These are phyloP conservation scores for Maudiozyma humilis DNA, from an alignment of 1,139 yeast species.

Conservation along the genomic window DNA sequence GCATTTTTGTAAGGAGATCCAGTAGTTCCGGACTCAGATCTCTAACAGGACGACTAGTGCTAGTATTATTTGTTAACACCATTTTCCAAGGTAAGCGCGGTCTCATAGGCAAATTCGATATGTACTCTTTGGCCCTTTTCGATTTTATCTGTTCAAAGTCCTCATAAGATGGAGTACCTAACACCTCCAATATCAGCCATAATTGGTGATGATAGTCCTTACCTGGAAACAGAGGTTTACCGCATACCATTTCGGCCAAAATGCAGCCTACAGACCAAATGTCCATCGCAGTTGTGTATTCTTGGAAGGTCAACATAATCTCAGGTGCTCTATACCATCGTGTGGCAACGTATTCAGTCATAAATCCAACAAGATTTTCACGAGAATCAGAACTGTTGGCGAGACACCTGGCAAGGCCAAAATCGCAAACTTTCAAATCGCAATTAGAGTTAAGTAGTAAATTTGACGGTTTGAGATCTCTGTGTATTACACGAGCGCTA, in stretches of 20 bases:
- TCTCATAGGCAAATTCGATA: conserved; percentile 49
- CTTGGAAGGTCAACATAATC: conserved; percentile 61
- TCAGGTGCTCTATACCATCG: conserved; percentile 80
- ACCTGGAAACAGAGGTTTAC: conserved; percentile 73
- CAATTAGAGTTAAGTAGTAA: conserved; percentile 79
- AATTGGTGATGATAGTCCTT: conserved; percentile 63
- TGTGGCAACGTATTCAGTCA: conserved; percentile 73
- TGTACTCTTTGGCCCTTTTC: conserved; percentile 53
- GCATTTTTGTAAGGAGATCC: conserved; percentile 50
- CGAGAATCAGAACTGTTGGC: conserved; percentile 50
- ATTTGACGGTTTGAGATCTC: conserved; percentile 88
- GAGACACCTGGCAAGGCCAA: conserved; percentile 78
- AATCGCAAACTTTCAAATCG: conserved; percentile 87
- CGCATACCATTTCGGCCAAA: conserved; percentile 54
- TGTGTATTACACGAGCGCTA: conserved; percentile 65
- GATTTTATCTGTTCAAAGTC: conserved; percentile 53
- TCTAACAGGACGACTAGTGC: conserved; percentile 9
- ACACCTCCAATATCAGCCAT: conserved; percentile 48
- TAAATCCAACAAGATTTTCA: conserved; percentile 38
- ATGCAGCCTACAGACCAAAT: conserved; percentile 79
- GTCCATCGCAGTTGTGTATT: conserved; percentile 65
- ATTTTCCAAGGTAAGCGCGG: conserved; percentile 39
- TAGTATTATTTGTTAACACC: conserved; percentile 33
- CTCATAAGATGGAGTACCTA: conserved; percentile 57
- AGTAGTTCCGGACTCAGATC: conserved; percentile 50